These are phyloP conservation scores for Anthostomella pinea DNA, from an alignment of 2,329 filamentous ascomycete species.

Conservation along the genomic window DNA sequence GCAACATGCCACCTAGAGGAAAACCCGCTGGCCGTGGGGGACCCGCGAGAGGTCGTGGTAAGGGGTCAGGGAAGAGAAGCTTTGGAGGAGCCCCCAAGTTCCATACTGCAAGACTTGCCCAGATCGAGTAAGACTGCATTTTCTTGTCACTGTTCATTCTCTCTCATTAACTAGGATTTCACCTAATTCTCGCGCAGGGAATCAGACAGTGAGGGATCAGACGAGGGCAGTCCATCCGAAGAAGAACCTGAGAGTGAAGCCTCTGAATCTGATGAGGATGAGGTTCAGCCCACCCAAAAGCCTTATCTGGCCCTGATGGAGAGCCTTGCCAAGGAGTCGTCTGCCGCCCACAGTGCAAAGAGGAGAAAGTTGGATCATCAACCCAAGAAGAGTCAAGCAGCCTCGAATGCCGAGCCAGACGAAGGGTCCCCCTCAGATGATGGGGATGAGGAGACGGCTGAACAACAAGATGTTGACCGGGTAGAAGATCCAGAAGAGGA, in stretches of 20 bases:
- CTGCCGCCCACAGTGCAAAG: constrained; percentile 47
- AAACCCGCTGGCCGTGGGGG: constrained; percentile 23
- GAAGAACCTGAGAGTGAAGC: constrained; percentile 42
- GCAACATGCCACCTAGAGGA: constrained; percentile 20
- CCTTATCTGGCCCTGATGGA: constrained; percentile 59
- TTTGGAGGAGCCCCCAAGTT: constrained; percentile 39
- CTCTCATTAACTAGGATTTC: background rate
- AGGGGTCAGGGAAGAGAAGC: constrained; percentile 20
- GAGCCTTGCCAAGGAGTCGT: constrained; percentile 48
- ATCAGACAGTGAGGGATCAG: constrained; percentile 32
- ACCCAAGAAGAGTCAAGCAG: constrained; percentile 16
- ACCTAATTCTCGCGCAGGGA: constrained; percentile 22
- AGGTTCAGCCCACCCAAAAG: constrained; percentile 35
- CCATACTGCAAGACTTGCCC: constrained; percentile 44
- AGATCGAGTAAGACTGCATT: constrained; percentile 38
- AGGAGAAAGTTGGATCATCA: constrained; percentile 53
- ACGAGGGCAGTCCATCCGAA: constrained; percentile 40
- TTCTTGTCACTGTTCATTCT: background rate
- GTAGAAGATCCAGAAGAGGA: constrained; percentile 51
- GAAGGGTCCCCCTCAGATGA: constrained; percentile 31
- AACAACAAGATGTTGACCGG: constrained; percentile 39
- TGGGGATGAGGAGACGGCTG: too few species aligned
- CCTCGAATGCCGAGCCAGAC: constrained; percentile 20
- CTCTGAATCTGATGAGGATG: constrained; percentile 45
- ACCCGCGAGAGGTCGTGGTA: constrained; percentile 24